A percentile compares a stretch with the other conserved stretches of the same genome.
Evolutionary conservation across 1,139 yeast species (phyloP).

Genomic region (Suhomyces anneliseae): DNA sequence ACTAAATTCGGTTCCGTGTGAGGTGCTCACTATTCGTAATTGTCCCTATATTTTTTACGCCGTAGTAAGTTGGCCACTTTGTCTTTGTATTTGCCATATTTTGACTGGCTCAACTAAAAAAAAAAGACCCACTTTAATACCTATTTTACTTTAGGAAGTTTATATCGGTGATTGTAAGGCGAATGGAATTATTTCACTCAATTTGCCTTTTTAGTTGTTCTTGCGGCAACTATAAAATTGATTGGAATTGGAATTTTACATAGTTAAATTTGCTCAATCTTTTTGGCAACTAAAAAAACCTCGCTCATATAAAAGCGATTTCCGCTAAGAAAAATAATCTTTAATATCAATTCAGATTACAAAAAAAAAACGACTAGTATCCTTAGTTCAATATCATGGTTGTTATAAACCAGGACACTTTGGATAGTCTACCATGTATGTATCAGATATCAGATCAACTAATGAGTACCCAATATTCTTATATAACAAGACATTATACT

Average conservation of each 20-base stretch:
- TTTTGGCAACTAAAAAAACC: too few relatives aligned
- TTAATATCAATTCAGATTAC: background rate
- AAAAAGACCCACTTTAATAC: background rate
- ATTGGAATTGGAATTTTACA: too few relatives aligned
- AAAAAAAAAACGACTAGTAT: too few relatives aligned
- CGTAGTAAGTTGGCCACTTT: too few relatives aligned
- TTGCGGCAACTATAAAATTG: background rate
- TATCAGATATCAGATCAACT: background rate
- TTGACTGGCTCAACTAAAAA: background rate
- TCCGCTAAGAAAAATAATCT: background rate
- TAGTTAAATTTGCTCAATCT: background rate
- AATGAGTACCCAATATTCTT: too few relatives aligned
- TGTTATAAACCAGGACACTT: conserved; percentile 1
- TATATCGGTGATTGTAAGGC: too few relatives aligned
- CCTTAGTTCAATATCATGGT: conserved; percentile 1
- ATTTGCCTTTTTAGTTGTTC: background rate
- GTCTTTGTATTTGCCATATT: background rate
- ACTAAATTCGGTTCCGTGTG: too few relatives aligned
- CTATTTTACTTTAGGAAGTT: too few relatives aligned
- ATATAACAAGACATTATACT: background rate
- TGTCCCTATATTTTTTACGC: too few relatives aligned
- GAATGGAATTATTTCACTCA: too few relatives aligned
- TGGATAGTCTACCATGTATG: conserved; percentile 2
- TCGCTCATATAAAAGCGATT: background rate
- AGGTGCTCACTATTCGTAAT: too few relatives aligned